These are phyloP conservation scores for Citrus reticulata DNA, from an alignment of 345 rosid species.

Conservation along the genomic window DNA sequence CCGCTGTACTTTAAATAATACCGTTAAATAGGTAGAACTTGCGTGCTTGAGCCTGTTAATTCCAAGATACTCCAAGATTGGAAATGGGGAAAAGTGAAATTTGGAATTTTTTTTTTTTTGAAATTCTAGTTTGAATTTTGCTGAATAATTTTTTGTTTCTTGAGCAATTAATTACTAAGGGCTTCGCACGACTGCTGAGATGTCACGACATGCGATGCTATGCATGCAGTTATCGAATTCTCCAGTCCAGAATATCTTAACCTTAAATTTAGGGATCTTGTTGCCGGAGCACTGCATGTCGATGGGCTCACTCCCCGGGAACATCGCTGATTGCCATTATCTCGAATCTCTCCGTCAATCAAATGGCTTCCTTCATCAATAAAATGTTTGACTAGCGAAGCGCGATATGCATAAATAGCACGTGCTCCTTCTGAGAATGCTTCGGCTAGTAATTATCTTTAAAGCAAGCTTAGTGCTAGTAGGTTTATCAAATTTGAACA, in stretches of 20 bases:
- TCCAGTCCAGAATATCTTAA: not conserved
- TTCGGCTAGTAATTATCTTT: not conserved
- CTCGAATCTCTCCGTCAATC: not conserved
- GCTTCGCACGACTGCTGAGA: conserved; percentile 14
- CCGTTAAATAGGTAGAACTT: not conserved
- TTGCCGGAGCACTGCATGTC: not conserved
- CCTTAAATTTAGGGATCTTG: conserved; percentile 18
- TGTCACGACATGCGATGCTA: not conserved
- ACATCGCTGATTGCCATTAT: conserved; percentile 9
- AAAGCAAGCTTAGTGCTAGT: conserved; percentile 1
- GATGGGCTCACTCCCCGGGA: not conserved
- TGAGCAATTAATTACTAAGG: no score
- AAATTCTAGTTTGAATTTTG: not conserved
- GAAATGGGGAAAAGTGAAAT: not conserved
- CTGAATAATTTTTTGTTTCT: not conserved
- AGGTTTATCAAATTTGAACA: conserved; percentile 2
- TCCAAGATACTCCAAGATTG: not conserved
- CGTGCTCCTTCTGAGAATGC: not conserved
- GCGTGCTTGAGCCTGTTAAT: not conserved
- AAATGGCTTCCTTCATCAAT: not conserved
- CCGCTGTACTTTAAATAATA: not conserved
- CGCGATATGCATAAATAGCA: not conserved
- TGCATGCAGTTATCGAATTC: not conserved
- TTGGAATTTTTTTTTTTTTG: no score
- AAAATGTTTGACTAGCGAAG: not conserved